These are phyloP conservation scores for Corchorus capsularis DNA, from an alignment of 345 rosid genomes.

Conservation along the genomic window DNA sequence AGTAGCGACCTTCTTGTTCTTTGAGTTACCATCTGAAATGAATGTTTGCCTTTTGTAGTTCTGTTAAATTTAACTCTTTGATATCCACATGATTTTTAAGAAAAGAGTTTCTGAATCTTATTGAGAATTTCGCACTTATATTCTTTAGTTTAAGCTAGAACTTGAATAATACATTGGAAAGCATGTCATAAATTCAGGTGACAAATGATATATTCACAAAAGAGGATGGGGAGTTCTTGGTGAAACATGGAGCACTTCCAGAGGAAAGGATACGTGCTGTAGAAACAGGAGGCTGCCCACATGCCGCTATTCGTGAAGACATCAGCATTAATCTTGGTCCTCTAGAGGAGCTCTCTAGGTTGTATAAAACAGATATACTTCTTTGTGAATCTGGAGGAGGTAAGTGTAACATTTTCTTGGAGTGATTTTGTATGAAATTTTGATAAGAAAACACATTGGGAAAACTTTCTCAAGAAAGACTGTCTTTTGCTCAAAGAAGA, in stretches of 20 bases:
- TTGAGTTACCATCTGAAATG: background rate
- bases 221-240: constrained; percentile 96
- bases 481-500: background rate
- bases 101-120: background rate
- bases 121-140: background rate
- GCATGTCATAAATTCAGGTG: constrained; percentile 51
- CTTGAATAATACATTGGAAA: constrained; percentile 16
- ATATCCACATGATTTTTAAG: background rate
- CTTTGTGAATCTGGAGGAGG: constrained; percentile 99
- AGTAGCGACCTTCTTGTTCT: constrained; percentile 34
- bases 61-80: background rate
- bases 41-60: constrained; percentile 1
- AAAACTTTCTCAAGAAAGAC: background rate
- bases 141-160: background rate
- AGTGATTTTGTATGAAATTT: background rate
- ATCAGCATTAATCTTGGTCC: constrained; percentile 98
- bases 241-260: constrained; percentile 88
- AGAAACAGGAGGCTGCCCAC: constrained; percentile 98
- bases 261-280: constrained; percentile 92
- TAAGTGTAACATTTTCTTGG: constrained; percentile 16
- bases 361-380: constrained; percentile 83
- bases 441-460: background rate
- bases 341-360: constrained; percentile 88
- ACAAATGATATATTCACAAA: constrained; percentile 97
- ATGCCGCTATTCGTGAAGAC: constrained; percentile 98